Conservation (phyloP, 371 early-diverging fungal species). For the Apophysomyces trapeziformis region DNA sequence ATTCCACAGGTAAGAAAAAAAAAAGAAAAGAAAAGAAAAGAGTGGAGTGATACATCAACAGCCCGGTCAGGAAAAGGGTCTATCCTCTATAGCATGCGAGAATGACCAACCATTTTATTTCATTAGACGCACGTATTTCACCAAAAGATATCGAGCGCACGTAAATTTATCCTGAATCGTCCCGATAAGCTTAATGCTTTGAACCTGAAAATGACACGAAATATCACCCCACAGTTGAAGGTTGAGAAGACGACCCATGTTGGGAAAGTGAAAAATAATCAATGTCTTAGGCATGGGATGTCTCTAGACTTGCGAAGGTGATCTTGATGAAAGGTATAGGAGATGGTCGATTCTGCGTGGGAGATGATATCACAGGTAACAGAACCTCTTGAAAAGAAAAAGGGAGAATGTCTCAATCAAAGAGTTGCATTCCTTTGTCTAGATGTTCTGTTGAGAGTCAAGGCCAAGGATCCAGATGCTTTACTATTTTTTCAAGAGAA, state of each 20-base stretch:
- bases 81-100: no score
- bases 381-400: no score
- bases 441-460: constrained; percentile 38
- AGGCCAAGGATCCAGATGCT: constrained; percentile 63
- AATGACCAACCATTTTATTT: background rate
- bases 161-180: constrained; percentile 85
- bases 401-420: no score
- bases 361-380: constrained; percentile 90
- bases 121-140: constrained; percentile 64
- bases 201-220: constrained; percentile 85
- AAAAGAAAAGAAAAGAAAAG: no score
- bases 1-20: constrained; percentile 21
- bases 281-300: constrained; percentile 76
- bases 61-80: no score
- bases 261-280: background rate
- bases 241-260: constrained; percentile 30
- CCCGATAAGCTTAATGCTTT: constrained; percentile 91
- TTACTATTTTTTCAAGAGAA: constrained; percentile 90
- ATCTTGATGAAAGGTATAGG: constrained; percentile 82
- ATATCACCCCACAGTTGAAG: constrained; percentile 84
- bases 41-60: no score
- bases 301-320: constrained; percentile 86
- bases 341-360: constrained; percentile 90
- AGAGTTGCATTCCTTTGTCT: background rate
- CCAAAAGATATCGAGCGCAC: constrained; percentile 51